These are phyloP conservation scores for Nicotiana tomentosiformis DNA, from an alignment of 257 asterid species.

Conservation along the genomic window DNA sequence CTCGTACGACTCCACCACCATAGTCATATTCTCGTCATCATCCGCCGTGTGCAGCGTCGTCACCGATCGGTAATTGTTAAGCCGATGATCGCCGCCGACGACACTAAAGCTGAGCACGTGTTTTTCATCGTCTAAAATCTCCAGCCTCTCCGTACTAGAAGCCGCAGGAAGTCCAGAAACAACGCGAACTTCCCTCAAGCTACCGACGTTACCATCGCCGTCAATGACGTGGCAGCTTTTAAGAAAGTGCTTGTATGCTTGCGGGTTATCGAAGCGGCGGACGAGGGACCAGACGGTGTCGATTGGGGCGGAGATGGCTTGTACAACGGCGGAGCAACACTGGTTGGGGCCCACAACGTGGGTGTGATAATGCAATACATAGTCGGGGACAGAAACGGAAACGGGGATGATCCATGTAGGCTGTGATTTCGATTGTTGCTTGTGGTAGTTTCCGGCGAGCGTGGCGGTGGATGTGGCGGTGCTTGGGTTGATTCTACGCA, in stretches of 20 bases:
- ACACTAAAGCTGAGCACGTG: slow-evolving; percentile 75
- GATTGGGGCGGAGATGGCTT: slow-evolving; percentile 39
- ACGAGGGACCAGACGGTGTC: slow-evolving; percentile 71
- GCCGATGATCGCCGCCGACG: slow-evolving; percentile 79
- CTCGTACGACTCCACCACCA: slow-evolving; percentile 77
- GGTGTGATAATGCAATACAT: slow-evolving; percentile 48
- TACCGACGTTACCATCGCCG: slow-evolving; percentile 71
- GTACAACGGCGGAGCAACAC: slow-evolving; percentile 72
- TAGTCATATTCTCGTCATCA: slow-evolving; percentile 28
- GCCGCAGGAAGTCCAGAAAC: slow-evolving; percentile 80
- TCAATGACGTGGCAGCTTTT: slow-evolving; percentile 63
- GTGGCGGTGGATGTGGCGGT: slow-evolving; percentile 10
- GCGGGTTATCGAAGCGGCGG: slow-evolving; percentile 83
- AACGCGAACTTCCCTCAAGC: slow-evolving; percentile 67
- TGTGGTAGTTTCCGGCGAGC: slow-evolving; percentile 15
- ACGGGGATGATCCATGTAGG: slow-evolving; percentile 36
- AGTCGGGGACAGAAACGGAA: slow-evolving; percentile 36
- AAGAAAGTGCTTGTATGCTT: slow-evolving; percentile 66
- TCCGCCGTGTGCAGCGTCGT: slow-evolving; percentile 51
- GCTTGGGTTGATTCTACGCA: slow-evolving; percentile 37
- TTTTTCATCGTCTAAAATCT: slow-evolving; percentile 63
- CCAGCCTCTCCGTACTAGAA: slow-evolving; percentile 68
- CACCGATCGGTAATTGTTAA: slow-evolving; percentile 58
- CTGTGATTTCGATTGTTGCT: slow-evolving; percentile 11
- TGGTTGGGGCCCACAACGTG: slow-evolving; percentile 53